Evolutionary conservation across 495 filamentous ascomycete species (phyloP).

Genomic region (Aspergillus diversus): DNA sequence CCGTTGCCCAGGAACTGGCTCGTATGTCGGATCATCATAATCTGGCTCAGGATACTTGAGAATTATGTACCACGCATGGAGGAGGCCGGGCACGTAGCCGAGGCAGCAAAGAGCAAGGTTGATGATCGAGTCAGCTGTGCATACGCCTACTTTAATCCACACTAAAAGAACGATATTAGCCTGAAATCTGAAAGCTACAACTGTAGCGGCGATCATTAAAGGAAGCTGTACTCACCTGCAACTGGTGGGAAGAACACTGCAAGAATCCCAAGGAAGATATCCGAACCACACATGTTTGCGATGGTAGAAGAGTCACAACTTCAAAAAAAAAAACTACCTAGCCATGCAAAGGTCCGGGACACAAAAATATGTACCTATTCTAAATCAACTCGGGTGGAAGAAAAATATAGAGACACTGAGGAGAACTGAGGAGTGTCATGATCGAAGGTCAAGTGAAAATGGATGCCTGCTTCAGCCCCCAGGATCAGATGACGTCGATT

Average conservation of each 20-base stretch:
- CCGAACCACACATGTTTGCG: conserved; percentile 67
- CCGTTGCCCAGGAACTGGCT: conserved; percentile 53
- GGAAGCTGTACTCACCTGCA: conserved; percentile 65
- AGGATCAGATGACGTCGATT: conserved; percentile 18
- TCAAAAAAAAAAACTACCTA: background rate
- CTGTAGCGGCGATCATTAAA: conserved; percentile 16
- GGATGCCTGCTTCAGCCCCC: conserved; percentile 13
- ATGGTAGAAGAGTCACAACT: conserved; percentile 16
- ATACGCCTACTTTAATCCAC: conserved; percentile 95
- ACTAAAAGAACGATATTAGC: conserved; percentile 55
- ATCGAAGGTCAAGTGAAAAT: background rate
- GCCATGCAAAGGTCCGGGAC: background rate
- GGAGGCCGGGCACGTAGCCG: conserved; percentile 86
- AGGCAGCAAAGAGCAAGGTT: conserved; percentile 91
- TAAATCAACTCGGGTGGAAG: no score
- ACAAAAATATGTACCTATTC: no score
- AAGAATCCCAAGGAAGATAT: conserved; percentile 86
- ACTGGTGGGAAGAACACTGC: conserved; percentile 94
- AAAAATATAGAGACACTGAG: no score
- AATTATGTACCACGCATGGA: conserved; percentile 99
- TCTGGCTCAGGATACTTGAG: conserved; percentile 77
- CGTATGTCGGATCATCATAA: conserved; percentile 62
- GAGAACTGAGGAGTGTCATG: background rate
- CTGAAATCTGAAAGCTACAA: background rate
- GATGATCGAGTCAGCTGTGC: conserved; percentile 90